phyloP scores from a whole-genome alignment of 306 rosid species.

The Calophaca sinica region DNA sequence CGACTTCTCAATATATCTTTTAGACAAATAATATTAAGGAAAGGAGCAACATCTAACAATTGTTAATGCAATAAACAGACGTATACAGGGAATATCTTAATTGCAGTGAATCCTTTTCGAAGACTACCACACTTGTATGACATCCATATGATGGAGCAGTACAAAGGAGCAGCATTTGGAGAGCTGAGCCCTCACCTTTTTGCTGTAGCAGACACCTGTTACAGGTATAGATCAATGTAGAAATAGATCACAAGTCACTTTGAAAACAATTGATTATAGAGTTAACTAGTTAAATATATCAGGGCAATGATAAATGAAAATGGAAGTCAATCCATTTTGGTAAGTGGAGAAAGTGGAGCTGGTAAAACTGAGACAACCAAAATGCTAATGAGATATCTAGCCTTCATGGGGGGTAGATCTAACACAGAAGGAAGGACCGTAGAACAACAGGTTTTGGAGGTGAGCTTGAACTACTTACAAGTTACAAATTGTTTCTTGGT shows the following conservation, averaged over 20 bases:
- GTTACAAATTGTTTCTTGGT: neutral
- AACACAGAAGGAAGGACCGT: conserved; percentile 87
- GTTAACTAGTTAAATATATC: conserved; percentile 39
- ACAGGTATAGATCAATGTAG: conserved; percentile 63
- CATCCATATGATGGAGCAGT: conserved; percentile 87
- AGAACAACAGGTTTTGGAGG: conserved; percentile 93
- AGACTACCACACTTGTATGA: conserved; percentile 87
- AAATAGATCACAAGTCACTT: conserved; percentile 16
- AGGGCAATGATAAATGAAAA: conserved; percentile 88
- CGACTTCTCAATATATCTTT: conserved; percentile 13
- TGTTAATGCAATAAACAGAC: conserved; percentile 62
- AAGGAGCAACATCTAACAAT: conserved; percentile 42
- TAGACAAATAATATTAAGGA: neutral
- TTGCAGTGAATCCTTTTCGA: conserved; percentile 88
- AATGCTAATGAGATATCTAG: conserved; percentile 91
- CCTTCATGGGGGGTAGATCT: conserved; percentile 89
- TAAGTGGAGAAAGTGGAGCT: conserved; percentile 95
- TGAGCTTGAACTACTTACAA: conserved; percentile 50
- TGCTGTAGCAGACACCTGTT: conserved; percentile 88
- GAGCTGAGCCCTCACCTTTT: conserved; percentile 95
- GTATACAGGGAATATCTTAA: conserved; percentile 84
- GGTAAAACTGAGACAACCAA: conserved; percentile 93
- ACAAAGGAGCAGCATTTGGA: conserved; percentile 88
- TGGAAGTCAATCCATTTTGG: conserved; percentile 87
- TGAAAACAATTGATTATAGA: neutral